These are phyloP conservation scores for Verticillium zaregamsianum DNA, from an alignment of 2,329 filamentous ascomycete genomes.

Conservation along the genomic window DNA sequence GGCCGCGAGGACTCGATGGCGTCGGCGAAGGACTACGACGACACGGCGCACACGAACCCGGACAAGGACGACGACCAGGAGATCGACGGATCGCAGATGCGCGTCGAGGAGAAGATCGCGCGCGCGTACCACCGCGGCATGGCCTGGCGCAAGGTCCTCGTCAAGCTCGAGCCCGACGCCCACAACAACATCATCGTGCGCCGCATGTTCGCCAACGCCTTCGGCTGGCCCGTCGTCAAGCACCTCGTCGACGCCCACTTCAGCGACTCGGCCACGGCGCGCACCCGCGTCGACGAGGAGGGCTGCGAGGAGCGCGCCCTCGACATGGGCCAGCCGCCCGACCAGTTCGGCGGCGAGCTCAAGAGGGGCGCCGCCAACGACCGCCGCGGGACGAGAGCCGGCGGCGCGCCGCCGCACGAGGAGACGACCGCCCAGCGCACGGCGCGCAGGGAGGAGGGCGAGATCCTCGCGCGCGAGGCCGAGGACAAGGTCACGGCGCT, in stretches of 20 bases:
- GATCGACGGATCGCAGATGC: constrained; percentile 65
- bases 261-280: constrained; percentile 64
- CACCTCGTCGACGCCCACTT: constrained; percentile 96
- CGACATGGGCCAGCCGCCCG: constrained; percentile 49
- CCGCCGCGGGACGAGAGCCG: constrained; percentile 8
- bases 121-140: constrained; percentile 88
- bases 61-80: constrained; percentile 31
- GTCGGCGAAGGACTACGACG: constrained; percentile 49
- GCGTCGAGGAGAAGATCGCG: constrained; percentile 96
- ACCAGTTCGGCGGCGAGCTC: constrained; percentile 63
- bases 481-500: constrained; percentile 43
- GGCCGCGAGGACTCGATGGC: constrained; percentile 37
- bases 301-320: constrained; percentile 66
- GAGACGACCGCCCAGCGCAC: constrained; percentile 1
- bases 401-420: constrained; percentile 7
- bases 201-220: constrained; percentile 94
- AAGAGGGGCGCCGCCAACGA: constrained; percentile 26
- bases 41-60: constrained; percentile 41
- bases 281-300: constrained; percentile 64
- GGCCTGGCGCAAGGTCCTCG: constrained; percentile 94
- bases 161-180: constrained; percentile 91
- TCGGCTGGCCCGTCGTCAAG: constrained; percentile 95
- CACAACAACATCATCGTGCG: constrained; percentile 98
- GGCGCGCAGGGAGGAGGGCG: constrained; percentile 4
- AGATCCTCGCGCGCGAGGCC: constrained; percentile 31